Evolutionary conservation across 1,139 yeast species (phyloP).

Genomic region (Magnusiomyces tetraspermus): DNA sequence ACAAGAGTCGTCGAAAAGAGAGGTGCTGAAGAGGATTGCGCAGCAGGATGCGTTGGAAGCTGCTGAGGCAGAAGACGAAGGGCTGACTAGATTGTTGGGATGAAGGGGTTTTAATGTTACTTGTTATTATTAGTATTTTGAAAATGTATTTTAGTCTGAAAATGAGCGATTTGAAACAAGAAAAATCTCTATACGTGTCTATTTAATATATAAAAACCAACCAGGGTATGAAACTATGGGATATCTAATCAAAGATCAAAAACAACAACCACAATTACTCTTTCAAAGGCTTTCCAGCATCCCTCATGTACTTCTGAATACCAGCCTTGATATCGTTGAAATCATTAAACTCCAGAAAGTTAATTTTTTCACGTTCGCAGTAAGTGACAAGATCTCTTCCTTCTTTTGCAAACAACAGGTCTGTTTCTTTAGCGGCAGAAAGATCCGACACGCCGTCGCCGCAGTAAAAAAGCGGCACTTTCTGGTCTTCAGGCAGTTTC

Average conservation of each 20-base stretch:
- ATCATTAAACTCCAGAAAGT: conserved; percentile 71
- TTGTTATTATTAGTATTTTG: too few relatives aligned
- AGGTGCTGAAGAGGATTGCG: conserved; percentile 63
- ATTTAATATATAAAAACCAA: too few relatives aligned
- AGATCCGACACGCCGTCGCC: conserved; percentile 97
- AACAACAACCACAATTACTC: too few relatives aligned
- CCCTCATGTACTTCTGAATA: conserved; percentile 40
- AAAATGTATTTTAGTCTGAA: neutral
- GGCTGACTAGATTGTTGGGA: neutral
- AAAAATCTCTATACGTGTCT: too few relatives aligned
- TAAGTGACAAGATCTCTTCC: conserved; percentile 84
- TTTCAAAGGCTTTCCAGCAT: conserved; percentile 17
- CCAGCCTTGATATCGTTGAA: conserved; percentile 62
- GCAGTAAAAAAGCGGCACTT: conserved; percentile 72
- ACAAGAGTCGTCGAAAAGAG: conserved; percentile 75
- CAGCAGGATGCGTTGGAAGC: conserved; percentile 73
- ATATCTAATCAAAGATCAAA: too few relatives aligned
- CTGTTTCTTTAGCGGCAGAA: conserved; percentile 91
- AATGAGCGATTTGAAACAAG: neutral
- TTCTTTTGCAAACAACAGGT: conserved; percentile 81
- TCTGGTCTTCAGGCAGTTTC: conserved; percentile 22
- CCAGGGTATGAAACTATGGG: too few relatives aligned
- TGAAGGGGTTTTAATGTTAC: neutral
- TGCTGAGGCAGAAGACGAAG: conserved; percentile 37
- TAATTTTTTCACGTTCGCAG: conserved; percentile 71